These are phyloP conservation scores for Pouteria campechiana DNA, from an alignment of 179 eudicot species.

Conservation along the genomic window DNA sequence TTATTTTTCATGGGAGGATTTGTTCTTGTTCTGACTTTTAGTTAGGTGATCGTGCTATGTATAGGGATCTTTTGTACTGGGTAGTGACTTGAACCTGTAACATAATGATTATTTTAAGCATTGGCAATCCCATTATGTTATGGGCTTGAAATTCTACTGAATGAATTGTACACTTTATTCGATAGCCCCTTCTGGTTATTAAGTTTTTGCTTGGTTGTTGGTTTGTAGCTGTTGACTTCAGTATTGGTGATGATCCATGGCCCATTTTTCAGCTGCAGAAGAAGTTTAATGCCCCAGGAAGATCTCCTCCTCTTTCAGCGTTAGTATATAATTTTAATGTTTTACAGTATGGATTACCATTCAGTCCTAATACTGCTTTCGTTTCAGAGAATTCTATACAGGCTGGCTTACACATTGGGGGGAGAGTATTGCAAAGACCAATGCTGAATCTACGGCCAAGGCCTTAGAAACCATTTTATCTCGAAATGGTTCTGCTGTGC, in stretches of 20 bases:
- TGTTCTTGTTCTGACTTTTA: too few relatives aligned
- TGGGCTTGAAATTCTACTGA: too few relatives aligned
- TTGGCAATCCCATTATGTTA: too few relatives aligned
- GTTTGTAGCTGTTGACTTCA: conserved; percentile 77
- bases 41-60: too few relatives aligned
- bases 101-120: too few relatives aligned
- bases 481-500: conserved; percentile 84
- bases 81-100: too few relatives aligned
- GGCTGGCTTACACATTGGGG: conserved; percentile 99
- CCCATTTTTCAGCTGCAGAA: conserved; percentile 86
- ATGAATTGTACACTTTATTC: too few relatives aligned
- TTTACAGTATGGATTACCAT: not conserved
- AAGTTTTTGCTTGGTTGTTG: not conserved
- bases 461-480: conserved; percentile 70
- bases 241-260: conserved; percentile 90
- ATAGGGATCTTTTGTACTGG: too few relatives aligned
- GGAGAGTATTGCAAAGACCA: conserved; percentile 64
- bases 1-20: too few relatives aligned
- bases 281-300: conserved; percentile 89
- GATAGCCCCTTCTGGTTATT: not conserved
- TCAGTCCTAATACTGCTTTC: conserved; percentile 12
- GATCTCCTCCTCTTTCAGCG: conserved; percentile 94
- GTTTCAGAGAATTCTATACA: conserved; percentile 81
- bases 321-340: conserved; percentile 23
- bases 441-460: conserved; percentile 61